Percentiles rank a stretch among this genome's conserved stretches.
These are phyloP conservation scores for Primulina eburnea DNA, from an alignment of 257 asterid genomes.

Conservation along the genomic window DNA sequence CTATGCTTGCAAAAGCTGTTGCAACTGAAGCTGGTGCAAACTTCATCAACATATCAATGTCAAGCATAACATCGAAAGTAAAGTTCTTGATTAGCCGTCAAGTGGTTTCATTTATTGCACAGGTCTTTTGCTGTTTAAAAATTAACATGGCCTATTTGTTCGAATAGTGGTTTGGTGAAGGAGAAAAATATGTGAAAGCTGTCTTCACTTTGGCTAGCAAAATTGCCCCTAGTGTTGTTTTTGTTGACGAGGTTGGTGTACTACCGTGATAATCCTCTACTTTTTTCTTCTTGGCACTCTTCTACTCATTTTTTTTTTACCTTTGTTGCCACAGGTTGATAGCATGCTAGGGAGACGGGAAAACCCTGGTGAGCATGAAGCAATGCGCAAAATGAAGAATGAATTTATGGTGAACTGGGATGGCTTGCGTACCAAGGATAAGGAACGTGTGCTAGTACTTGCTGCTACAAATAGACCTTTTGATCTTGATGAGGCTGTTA, in stretches of 20 bases:
- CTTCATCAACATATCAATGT: conserved; percentile 87
- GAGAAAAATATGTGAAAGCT: conserved; percentile 86
- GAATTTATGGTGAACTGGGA: conserved; percentile 96
- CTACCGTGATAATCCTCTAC: conserved; percentile 4
- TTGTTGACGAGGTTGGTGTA: conserved; percentile 78
- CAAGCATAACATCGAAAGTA: conserved; percentile 87
- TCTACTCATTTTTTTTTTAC: neutral
- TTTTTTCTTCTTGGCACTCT: conserved; percentile 10
- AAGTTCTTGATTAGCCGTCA: conserved; percentile 16
- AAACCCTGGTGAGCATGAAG: conserved; percentile 96
- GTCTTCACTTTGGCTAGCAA: conserved; percentile 86
- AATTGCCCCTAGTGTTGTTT: conserved; percentile 80
- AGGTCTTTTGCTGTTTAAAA: neutral
- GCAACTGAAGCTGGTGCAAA: conserved; percentile 95
- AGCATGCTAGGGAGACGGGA: conserved; percentile 97
- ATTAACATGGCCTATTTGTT: conserved; percentile 5
- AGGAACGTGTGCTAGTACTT: conserved; percentile 89
- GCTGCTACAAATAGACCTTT: conserved; percentile 95
- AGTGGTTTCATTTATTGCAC: conserved; percentile 4
- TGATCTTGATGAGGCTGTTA: conserved; percentile 94
- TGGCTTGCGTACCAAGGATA: conserved; percentile 88
- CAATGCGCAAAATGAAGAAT: conserved; percentile 96
- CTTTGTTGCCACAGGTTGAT: conserved; percentile 56
- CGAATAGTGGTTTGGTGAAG: conserved; percentile 91
- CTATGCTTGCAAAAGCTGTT: conserved; percentile 95